These are phyloP conservation scores for Lablab purpureus DNA, from an alignment of 306 rosid species.

Conservation along the genomic window DNA sequence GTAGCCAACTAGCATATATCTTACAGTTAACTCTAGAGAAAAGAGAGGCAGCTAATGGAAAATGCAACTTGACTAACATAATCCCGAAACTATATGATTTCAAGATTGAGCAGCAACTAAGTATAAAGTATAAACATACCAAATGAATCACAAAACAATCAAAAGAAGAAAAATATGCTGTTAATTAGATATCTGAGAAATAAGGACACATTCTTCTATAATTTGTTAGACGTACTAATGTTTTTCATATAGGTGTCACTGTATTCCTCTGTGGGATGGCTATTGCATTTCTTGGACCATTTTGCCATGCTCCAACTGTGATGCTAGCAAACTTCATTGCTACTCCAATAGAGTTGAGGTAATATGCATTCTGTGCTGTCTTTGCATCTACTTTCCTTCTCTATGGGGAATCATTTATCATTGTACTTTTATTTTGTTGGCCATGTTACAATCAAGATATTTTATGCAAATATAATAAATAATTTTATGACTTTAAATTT, in stretches of 20 bases:
- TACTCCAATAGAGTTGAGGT: conserved; percentile 95
- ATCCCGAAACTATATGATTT: conserved; percentile 6
- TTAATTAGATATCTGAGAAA: conserved; percentile 21
- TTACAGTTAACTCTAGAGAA: neutral
- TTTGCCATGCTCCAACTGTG: conserved; percentile 86
- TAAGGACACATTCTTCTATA: neutral
- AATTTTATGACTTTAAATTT: conserved; percentile 20
- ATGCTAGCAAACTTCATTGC: conserved; percentile 91
- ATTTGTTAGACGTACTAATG: conserved; percentile 15
- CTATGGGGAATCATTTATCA: conserved; percentile 2
- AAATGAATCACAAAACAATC: neutral
- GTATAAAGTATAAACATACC: conserved; percentile 23
- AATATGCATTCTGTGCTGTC: conserved; percentile 31
- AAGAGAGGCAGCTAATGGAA: neutral
- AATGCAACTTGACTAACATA: conserved; percentile 14
- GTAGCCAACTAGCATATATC: neutral
- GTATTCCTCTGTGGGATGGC: conserved; percentile 79
- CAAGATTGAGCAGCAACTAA: conserved; percentile 19
- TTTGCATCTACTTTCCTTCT: conserved; percentile 18
- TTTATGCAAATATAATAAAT: conserved; percentile 22
- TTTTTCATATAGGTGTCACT: conserved; percentile 72
- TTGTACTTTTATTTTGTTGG: conserved; percentile 23
- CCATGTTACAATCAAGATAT: conserved; percentile 20
- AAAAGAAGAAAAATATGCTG: neutral
- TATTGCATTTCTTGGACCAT: conserved; percentile 74